Evolutionary conservation across 2,329 filamentous ascomycete species (phyloP).

Genomic region (Aphanocladium album): DNA sequence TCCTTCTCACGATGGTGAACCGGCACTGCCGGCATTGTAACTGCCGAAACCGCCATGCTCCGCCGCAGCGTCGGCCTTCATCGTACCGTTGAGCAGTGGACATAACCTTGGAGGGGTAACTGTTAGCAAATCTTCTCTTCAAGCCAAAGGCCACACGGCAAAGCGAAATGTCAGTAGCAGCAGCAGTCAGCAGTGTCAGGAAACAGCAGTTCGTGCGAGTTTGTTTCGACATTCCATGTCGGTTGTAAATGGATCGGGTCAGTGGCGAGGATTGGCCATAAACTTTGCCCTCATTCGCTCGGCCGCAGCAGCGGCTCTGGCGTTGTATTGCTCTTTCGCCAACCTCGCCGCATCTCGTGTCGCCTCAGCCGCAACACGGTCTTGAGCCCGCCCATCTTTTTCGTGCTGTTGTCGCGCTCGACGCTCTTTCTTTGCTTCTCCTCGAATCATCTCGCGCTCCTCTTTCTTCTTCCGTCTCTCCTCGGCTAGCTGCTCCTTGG

Average conservation of each 20-base stretch:
- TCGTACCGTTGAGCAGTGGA: conserved; percentile 78
- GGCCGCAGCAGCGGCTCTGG: neutral
- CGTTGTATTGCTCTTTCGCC: neutral
- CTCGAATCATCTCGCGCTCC: neutral
- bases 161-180: neutral
- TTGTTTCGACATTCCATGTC: neutral
- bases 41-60: conserved; percentile 57
- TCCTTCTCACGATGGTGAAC: neutral
- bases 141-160: conserved; percentile 20
- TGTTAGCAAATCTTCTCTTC: conserved; percentile 22
- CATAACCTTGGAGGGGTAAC: conserved; percentile 56
- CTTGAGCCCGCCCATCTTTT: neutral
- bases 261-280: neutral
- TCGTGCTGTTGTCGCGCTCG: neutral
- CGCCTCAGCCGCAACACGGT: neutral
- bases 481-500: conserved; percentile 3
- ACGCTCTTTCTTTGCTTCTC: neutral
- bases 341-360: neutral
- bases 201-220: conserved; percentile 7
- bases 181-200: conserved; percentile 7
- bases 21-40: conserved; percentile 33
- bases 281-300: neutral
- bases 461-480: neutral
- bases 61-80: conserved; percentile 54
- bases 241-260: neutral